Evolutionary conservation across 2,329 filamentous ascomycete species (phyloP), one percentile per base, ranked within the genome.

Genomic region (Fusarium guadeloupense): DNA sequence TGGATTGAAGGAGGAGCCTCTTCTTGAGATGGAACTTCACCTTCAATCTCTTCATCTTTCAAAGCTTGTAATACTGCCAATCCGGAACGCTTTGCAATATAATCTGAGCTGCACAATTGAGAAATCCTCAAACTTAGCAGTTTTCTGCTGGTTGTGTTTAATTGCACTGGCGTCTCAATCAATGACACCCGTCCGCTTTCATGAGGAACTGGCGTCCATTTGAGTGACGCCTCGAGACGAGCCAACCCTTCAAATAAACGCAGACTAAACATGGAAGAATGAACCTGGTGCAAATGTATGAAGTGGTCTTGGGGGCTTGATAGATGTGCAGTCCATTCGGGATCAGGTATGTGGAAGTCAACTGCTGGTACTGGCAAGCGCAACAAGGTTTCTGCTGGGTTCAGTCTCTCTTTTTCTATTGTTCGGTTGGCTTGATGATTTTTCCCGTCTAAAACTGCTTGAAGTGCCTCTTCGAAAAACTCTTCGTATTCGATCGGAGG

Each of bases 321-420:
- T 9, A 51, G 13, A 17, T 61, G 25, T 1, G 19, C 6, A 1
- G 16, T 20, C 74, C 74, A 76, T 30, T 59, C 55, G 2, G 69
- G 61, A 6, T 50, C 37, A 13, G 67, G 52, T 19, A 65, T 61
- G 2, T 56, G 54, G 33, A 74, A 75, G 25, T 71, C 57, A 20
- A 75, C 39, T 8, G 50, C 30, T 6, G 74, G 74, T 34, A 74
- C 65, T 3, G 64, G 54, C 17, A 77, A 35, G 21, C 74, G 67
- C 6, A 72, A 54, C 1, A 67, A 51, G 5, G 69, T 64, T 14
- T 72, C 66, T 6, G 54, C 38, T 17, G 65, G 53, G 19, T 72
- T 58, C 2, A 75, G 39, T 12, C 61, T 59, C 34, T 78, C 76
- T 49, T 73, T 67, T 30, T 71, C 70, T 6, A 67, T 35, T 14